Conservation (phyloP, 2,329 filamentous ascomycete species). For the Torrubiella hemipterigena region DNA sequence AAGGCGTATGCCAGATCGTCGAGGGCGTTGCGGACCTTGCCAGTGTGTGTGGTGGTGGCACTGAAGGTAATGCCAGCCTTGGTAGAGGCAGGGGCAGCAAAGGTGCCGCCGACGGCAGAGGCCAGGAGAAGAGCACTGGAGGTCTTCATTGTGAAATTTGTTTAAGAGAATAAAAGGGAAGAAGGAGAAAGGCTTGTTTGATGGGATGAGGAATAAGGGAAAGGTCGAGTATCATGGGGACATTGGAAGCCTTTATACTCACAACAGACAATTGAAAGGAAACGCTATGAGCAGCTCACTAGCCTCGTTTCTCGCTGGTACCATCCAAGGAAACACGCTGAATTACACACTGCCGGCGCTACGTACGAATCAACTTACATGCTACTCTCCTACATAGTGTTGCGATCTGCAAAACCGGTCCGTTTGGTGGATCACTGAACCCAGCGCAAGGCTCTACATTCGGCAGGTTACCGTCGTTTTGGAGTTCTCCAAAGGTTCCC, state of each 20-base stretch:
- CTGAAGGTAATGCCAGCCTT: constrained; percentile 1
- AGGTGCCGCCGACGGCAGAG: constrained; percentile 5
- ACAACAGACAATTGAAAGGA: no score
- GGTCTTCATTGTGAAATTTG: constrained; percentile 4
- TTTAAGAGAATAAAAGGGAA: background rate
- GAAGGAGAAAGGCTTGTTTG: background rate
- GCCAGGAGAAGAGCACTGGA: constrained; percentile 6
- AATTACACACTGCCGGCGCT: no score
- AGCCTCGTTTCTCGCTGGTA: no score
- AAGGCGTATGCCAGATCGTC: constrained; percentile 21
- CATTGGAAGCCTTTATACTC: background rate
- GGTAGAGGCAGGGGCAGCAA: constrained; percentile 5
- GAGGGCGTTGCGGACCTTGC: constrained; percentile 13
- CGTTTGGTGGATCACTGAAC: no score
- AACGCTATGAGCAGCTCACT: no score
- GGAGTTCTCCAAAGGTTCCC: no score
- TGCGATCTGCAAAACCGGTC: no score
- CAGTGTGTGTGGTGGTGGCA: constrained; percentile 4
- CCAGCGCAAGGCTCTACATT: no score
- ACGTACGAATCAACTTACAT: no score
- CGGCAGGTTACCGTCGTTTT: no score
- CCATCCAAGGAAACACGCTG: no score
- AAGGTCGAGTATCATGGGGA: background rate
- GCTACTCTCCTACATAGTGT: no score
- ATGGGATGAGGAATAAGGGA: background rate